These are phyloP conservation scores for Colletotrichum sp. DNA, from an alignment of 2,329 filamentous ascomycete genomes.

Conservation along the genomic window DNA sequence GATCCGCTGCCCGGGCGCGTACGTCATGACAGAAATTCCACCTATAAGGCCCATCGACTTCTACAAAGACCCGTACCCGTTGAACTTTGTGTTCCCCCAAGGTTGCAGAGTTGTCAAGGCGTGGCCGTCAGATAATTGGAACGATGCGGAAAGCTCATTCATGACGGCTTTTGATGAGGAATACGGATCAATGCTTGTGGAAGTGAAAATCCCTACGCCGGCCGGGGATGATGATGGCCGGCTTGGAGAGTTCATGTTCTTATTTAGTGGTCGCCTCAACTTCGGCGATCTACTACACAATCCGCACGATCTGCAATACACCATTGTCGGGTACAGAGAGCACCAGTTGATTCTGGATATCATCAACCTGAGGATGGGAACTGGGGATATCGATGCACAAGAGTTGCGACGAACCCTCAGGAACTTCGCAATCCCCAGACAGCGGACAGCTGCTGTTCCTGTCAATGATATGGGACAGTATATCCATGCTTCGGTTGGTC, in stretches of 20 bases:
- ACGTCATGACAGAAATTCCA: background rate
- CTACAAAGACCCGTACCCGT: no score
- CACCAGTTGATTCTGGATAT: fast-evolving
- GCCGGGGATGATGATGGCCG: fast-evolving
- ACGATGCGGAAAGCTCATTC: no score
- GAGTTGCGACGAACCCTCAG: background rate
- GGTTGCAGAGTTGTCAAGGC: background rate
- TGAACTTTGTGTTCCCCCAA: fast-evolving
- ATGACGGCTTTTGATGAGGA: no score
- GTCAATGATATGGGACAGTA: fast-evolving
- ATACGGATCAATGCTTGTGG: background rate
- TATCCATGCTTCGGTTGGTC: background rate
- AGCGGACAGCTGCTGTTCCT: fast-evolving
- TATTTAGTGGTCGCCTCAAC: background rate
- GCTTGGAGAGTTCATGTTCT: background rate
- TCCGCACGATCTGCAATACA: background rate
- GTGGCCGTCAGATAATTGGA: background rate
- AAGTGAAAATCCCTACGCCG: fast-evolving
- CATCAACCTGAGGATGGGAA: fast-evolving
- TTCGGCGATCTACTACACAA: no score
- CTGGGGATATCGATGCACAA: fast-evolving
- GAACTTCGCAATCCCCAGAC: background rate
- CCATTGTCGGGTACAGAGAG: background rate
- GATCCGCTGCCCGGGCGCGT: background rate
- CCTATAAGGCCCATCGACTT: no score